Conservation (phyloP, 208 protist species). For the Lotmaria passim region DNA sequence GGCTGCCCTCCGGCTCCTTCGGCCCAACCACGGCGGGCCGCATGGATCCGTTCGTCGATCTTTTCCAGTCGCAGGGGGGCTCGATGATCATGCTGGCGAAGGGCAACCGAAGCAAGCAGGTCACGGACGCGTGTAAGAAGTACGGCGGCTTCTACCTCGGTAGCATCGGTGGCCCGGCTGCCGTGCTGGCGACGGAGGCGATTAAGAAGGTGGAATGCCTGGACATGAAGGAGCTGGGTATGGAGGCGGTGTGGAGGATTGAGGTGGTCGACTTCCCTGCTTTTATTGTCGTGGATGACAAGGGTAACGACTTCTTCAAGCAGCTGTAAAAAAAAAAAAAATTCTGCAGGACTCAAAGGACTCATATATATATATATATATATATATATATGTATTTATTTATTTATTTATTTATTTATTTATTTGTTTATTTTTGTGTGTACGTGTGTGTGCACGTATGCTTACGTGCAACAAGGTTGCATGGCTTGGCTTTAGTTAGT, state of each 20-base stretch:
- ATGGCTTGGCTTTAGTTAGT: too few species aligned
- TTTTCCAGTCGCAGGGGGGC: conserved; percentile 92
- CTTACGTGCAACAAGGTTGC: too few species aligned
- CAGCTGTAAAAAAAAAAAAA: conserved; percentile 76
- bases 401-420: too few species aligned
- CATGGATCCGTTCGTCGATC: conserved; percentile 96
- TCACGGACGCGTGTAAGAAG: conserved; percentile 95
- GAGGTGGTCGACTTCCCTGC: conserved; percentile 97
- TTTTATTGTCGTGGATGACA: conserved; percentile 98
- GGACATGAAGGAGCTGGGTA: conserved; percentile 91
- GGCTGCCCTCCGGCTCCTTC: conserved; percentile 94
- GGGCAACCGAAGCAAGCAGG: conserved; percentile 94
- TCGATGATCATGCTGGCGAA: conserved; percentile 96
- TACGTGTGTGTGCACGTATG: neutral
- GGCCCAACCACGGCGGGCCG: conserved; percentile 97
- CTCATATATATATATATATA: neutral
- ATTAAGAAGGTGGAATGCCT: conserved; percentile 95
- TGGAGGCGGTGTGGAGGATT: conserved; percentile 95
- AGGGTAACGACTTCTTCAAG: conserved; percentile 97
- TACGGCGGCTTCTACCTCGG: conserved; percentile 97
- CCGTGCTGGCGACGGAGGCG: conserved; percentile 92
- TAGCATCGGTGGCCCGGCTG: conserved; percentile 96
- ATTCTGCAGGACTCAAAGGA: neutral
- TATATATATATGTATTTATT: too few species aligned
- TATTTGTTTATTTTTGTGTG: too few species aligned